These are phyloP conservation scores for Chlorella sp. DNA, from an alignment of 139 green algal genomes.

Conservation along the genomic window DNA sequence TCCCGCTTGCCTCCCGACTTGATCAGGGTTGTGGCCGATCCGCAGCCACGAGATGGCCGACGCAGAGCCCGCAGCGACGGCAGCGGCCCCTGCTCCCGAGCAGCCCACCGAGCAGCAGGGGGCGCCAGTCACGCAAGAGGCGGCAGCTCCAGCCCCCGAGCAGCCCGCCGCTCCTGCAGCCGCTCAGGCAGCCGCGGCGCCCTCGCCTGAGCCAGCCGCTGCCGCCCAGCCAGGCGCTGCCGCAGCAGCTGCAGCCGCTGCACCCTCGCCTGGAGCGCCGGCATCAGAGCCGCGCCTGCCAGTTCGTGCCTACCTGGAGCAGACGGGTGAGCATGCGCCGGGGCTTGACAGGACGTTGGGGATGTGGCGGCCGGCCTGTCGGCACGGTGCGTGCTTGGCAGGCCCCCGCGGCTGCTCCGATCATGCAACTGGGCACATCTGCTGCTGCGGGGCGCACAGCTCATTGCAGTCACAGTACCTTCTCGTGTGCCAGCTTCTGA, in stretches of 20 bases:
- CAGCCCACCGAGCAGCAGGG: neutral
- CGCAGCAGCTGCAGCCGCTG: slow-evolving; percentile 2
- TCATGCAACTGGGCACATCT: too few species aligned
- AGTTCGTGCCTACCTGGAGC: slow-evolving; percentile 27
- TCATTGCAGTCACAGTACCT: too few species aligned
- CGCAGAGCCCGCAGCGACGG: neutral
- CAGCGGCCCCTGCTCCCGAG: neutral
- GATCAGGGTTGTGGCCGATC: too few species aligned
- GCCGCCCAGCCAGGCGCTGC: neutral
- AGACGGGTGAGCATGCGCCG: neutral
- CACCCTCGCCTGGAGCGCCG: neutral
- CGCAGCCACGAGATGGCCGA: neutral
- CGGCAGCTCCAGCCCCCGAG: neutral
- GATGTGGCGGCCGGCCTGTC: too few species aligned
- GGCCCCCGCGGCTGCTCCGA: too few species aligned
- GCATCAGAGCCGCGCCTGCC: slow-evolving; percentile 11
- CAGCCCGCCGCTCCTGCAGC: neutral
- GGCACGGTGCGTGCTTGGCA: too few species aligned
- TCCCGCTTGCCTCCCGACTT: too few species aligned
- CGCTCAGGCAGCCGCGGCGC: neutral
- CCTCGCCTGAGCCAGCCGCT: neutral
- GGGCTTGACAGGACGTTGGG: too few species aligned
- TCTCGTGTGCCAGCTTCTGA: too few species aligned
- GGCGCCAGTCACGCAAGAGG: too few species aligned
- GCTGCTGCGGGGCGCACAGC: too few species aligned